phyloP scores from a whole-genome alignment of 2,329 filamentous ascomycete species.

The Phaeosphaeriaceae sp. region DNA sequence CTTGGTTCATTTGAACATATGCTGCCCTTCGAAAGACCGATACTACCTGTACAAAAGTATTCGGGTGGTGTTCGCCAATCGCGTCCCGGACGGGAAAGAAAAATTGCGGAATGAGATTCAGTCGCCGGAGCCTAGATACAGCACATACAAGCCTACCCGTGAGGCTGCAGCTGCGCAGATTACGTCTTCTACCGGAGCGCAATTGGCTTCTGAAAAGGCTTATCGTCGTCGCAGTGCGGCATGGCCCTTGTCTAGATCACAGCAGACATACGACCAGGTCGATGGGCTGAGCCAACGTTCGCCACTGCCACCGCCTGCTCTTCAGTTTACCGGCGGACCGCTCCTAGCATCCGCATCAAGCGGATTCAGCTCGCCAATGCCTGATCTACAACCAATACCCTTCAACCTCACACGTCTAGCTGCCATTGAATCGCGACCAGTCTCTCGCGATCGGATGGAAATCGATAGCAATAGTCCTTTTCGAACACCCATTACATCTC shows the following conservation, averaged over 20 bases:
- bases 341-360: constrained; percentile 28
- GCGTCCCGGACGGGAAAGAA: constrained; percentile 94
- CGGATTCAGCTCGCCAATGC: constrained; percentile 30
- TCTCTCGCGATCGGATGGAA: constrained; percentile 43
- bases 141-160: constrained; percentile 74
- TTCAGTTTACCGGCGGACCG: constrained; percentile 39
- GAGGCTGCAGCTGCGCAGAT: constrained; percentile 44
- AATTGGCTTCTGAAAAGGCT: constrained; percentile 35
- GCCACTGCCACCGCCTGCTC: constrained; percentile 40
- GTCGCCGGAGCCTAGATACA: constrained; percentile 85
- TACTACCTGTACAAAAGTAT: constrained; percentile 93
- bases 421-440: constrained; percentile 37
- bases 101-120: constrained; percentile 89
- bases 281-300: constrained; percentile 32
- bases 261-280: constrained; percentile 35
- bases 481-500: constrained; percentile 28
- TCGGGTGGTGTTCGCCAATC: constrained; percentile 93
- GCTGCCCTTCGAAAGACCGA: constrained; percentile 80
- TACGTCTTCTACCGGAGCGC: constrained; percentile 24
- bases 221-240: constrained; percentile 42
- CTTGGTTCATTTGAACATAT: constrained; percentile 91
- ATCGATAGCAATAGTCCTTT: constrained; percentile 35
- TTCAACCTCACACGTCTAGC: constrained; percentile 51
- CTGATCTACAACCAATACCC: constrained; percentile 60
- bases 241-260: constrained; percentile 34